Evolutionary conservation across 202 grass and related monocot species (phyloP).

Genomic region (Hordeum pubiflorum): DNA sequence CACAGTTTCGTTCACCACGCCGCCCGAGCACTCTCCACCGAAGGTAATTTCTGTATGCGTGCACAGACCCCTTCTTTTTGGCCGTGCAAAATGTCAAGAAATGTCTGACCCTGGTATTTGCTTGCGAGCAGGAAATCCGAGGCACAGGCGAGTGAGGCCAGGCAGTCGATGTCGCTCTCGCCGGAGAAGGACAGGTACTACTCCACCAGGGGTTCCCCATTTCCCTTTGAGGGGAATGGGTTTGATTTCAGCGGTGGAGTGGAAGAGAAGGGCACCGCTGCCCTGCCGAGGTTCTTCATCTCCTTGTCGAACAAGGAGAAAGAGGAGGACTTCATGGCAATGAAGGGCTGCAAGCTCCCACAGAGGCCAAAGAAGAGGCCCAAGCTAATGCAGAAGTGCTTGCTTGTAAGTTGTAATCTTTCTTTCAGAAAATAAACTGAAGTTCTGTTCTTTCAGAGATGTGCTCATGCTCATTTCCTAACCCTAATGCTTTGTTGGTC

Average conservation of each 20-base stretch:
- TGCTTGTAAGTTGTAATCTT: conserved; percentile 46
- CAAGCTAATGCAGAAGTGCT: conserved; percentile 87
- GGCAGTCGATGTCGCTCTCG: conserved; percentile 32
- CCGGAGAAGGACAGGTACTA: conserved; percentile 92
- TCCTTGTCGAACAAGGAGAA: conserved; percentile 96
- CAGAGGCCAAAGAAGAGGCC: conserved; percentile 98
- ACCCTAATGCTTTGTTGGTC: not conserved
- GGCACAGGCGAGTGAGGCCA: conserved; percentile 18
- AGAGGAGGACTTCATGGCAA: conserved; percentile 94
- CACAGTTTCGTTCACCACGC: conserved; percentile 33
- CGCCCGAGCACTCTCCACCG: conserved; percentile 43
- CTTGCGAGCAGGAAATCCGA: conserved; percentile 28
- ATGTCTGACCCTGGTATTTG: not conserved
- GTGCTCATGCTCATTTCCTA: not conserved
- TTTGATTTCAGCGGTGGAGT: conserved; percentile 29
- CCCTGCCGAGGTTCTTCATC: conserved; percentile 76
- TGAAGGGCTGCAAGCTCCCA: conserved; percentile 98
- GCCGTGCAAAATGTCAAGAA: not conserved
- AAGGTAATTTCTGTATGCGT: conserved; percentile 38
- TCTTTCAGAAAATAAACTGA: not conserved
- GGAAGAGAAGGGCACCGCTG: conserved; percentile 51
- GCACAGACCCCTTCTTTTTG: not conserved
- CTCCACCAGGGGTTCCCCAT: conserved; percentile 70
- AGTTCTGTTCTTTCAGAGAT: not conserved
- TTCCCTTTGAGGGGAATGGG: conserved; percentile 64